A percentile compares a stretch with the other conserved stretches of the same genome.
phyloP scores from a whole-genome alignment of 2,329 filamentous ascomycete species.

The Colletotrichum eremochloae region DNA sequence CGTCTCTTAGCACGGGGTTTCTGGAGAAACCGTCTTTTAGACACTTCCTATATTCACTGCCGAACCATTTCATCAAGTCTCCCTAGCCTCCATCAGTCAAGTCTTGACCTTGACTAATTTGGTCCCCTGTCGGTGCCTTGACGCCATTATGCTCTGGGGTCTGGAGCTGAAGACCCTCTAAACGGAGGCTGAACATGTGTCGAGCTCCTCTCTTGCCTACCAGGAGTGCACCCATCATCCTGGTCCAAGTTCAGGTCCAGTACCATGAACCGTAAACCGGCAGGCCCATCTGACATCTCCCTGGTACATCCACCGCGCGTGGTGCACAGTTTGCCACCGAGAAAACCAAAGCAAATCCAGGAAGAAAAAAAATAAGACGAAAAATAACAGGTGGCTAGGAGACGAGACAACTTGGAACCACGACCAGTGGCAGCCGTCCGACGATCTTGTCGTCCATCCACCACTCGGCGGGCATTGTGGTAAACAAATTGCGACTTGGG shows the following conservation, averaged over 20 bases:
- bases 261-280: background rate
- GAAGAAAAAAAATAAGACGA: background rate
- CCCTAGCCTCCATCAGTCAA: background rate
- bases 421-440: constrained; percentile 28
- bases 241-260: constrained; percentile 17
- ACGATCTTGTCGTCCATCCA: constrained; percentile 35
- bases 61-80: background rate
- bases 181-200: constrained; percentile 18
- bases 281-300: background rate
- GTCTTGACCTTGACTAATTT: background rate
- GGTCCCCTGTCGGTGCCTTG: constrained; percentile 26
- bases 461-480: constrained; percentile 23
- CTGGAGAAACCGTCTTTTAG: background rate
- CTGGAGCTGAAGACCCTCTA: constrained; percentile 29
- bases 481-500: constrained; percentile 24
- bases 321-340: constrained; percentile 17
- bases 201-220: constrained; percentile 15
- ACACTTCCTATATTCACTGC: background rate
- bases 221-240: constrained; percentile 14
- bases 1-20: background rate
- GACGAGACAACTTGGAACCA: constrained; percentile 15
- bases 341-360: constrained; percentile 9
- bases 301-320: background rate
- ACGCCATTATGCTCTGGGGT: constrained; percentile 15
- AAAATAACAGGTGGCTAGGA: constrained; percentile 38